Evolutionary conservation across 2,329 filamentous ascomycete species (phyloP).

Genomic region (Hawksworthiomyces lignivorus): DNA sequence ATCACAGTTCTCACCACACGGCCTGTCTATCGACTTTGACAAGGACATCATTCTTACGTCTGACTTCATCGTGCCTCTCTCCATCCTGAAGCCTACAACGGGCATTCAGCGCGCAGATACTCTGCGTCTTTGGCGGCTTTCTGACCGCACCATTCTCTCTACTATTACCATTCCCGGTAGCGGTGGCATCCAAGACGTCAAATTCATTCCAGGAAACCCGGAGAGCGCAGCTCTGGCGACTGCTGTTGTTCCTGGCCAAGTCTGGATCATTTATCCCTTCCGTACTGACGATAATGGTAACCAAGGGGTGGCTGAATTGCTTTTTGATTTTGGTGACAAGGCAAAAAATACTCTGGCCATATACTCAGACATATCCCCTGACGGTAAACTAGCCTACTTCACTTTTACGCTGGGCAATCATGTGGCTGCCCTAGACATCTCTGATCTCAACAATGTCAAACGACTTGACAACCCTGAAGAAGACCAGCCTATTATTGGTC

Average conservation of each 20-base stretch:
- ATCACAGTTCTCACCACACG: slow-evolving; percentile 55
- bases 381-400: slow-evolving; percentile 52
- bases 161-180: slow-evolving; percentile 55
- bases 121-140: slow-evolving; percentile 51
- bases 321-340: slow-evolving; percentile 50
- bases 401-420: slow-evolving; percentile 55
- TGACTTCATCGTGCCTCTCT: slow-evolving; percentile 55
- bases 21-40: slow-evolving; percentile 49
- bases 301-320: slow-evolving; percentile 49
- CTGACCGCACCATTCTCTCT: slow-evolving; percentile 44
- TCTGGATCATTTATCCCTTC: slow-evolving; percentile 60
- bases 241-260: slow-evolving; percentile 49
- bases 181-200: slow-evolving; percentile 55
- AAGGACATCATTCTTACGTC: slow-evolving; percentile 52
- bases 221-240: slow-evolving; percentile 53
- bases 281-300: slow-evolving; percentile 46
- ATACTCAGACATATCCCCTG: slow-evolving; percentile 51
- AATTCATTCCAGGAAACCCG: slow-evolving; percentile 54
- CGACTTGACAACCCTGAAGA: slow-evolving; percentile 54
- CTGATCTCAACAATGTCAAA: slow-evolving; percentile 50
- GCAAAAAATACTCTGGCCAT: slow-evolving; percentile 50
- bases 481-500: slow-evolving; percentile 50
- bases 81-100: slow-evolving; percentile 50
- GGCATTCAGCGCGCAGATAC: slow-evolving; percentile 49
- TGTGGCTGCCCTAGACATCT: slow-evolving; percentile 54